These are phyloP conservation scores for Berberis thunbergii DNA, from an alignment of 164 flowering plant genomes.

Conservation along the genomic window DNA sequence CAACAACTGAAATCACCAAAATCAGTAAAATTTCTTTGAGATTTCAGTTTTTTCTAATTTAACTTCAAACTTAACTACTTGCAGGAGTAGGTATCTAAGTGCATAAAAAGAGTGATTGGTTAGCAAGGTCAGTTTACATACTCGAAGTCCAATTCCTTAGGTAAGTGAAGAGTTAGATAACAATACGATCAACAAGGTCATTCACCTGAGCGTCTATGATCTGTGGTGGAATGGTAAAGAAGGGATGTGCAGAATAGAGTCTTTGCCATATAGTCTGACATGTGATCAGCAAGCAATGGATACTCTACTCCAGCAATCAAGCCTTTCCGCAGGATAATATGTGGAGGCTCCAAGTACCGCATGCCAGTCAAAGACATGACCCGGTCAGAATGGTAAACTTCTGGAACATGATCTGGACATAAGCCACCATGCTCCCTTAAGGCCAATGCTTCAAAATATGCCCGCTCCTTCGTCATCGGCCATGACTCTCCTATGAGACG, in stretches of 20 bases:
- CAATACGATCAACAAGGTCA: neutral
- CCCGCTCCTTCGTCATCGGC: constrained; percentile 92
- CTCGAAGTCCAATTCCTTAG: neutral
- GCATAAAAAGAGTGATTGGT: no score
- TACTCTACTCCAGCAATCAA: constrained; percentile 81
- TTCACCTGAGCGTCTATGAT: constrained; percentile 73
- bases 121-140: no score
- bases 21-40: no score
- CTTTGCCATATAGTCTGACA: constrained; percentile 73
- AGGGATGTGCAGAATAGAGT: constrained; percentile 83
- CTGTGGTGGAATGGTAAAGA: constrained; percentile 65
- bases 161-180: neutral
- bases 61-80: no score
- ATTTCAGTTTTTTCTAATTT: no score
- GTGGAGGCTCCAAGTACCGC: constrained; percentile 95
- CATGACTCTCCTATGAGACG: constrained; percentile 97
- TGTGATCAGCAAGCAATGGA: constrained; percentile 82
- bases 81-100: no score
- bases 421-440: constrained; percentile 57
- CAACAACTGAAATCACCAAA: no score
- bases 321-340: constrained; percentile 85
- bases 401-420: constrained; percentile 86
- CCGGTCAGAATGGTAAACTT: constrained; percentile 89
- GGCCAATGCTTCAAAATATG: constrained; percentile 80
- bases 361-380: constrained; percentile 83